phyloP scores from a whole-genome alignment of 306 rosid genomes.

The Inga laurina region DNA sequence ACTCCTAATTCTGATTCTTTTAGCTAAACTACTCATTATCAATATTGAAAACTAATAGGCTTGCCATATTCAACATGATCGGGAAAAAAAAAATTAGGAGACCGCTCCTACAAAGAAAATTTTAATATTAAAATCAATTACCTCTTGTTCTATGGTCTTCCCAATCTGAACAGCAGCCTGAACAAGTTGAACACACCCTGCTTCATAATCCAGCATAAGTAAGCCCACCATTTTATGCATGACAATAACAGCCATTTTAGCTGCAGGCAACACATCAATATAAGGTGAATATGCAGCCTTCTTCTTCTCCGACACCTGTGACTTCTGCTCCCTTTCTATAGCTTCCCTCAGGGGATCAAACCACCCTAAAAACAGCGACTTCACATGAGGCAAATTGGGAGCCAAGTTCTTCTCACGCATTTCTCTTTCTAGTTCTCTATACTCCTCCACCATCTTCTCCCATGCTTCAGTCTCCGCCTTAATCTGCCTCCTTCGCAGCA shows the following conservation, averaged over 20 bases:
- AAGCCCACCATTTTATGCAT: constrained; percentile 87
- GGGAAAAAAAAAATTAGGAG: neutral
- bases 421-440: constrained; percentile 66
- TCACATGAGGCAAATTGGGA: constrained; percentile 74
- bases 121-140: constrained; percentile 30
- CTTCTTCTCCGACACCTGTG: constrained; percentile 51
- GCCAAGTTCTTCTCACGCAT: constrained; percentile 76
- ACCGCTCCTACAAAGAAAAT: neutral
- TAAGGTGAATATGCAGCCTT: constrained; percentile 69
- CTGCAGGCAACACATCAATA: constrained; percentile 64
- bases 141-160: constrained; percentile 81
- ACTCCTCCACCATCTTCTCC: constrained; percentile 85
- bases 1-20: neutral
- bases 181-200: constrained; percentile 75
- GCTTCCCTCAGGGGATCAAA: constrained; percentile 81
- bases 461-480: constrained; percentile 87
- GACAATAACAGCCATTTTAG: constrained; percentile 76
- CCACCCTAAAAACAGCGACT: constrained; percentile 72
- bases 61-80: neutral
- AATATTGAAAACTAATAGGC: neutral
- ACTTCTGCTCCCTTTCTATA: constrained; percentile 62
- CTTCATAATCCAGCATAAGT: constrained; percentile 60
- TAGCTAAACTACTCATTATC: neutral
- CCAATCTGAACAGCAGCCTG: constrained; percentile 87
- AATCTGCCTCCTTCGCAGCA: constrained; percentile 71